phyloP scores from a whole-genome alignment of 177 flowering plant genomes.

The Vitis hybrid region DNA sequence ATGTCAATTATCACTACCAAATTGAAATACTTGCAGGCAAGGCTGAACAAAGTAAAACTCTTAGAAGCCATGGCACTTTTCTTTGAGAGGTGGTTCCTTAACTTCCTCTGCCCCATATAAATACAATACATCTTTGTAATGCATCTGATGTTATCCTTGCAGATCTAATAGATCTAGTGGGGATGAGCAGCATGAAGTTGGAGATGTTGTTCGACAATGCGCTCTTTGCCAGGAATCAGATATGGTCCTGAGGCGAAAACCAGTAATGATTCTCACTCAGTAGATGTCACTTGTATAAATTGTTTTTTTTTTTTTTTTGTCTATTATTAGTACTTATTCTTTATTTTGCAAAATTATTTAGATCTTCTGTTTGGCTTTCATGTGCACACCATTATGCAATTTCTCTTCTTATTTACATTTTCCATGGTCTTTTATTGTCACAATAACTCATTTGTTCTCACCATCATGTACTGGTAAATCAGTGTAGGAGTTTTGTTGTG shows the following conservation, averaged over 20 bases:
- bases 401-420: no score
- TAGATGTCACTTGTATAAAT: background rate
- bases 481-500: no score
- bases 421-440: no score
- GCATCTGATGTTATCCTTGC: conserved; percentile 15
- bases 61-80: conserved; percentile 89
- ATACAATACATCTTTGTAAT: conserved; percentile 1
- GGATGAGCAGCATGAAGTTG: conserved; percentile 51
- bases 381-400: no score
- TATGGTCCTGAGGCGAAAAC: conserved; percentile 75
- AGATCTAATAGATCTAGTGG: conserved; percentile 61
- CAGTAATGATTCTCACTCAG: conserved; percentile 39
- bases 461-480: no score
- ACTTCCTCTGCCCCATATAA: background rate
- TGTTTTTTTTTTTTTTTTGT: background rate
- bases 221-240: conserved; percentile 66
- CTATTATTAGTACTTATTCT: background rate
- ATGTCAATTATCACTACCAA: background rate
- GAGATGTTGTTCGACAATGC: conserved; percentile 71
- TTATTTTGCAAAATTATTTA: no score
- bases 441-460: no score
- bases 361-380: no score
- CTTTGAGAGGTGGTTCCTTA: conserved; percentile 68
- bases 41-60: conserved; percentile 71
- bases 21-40: conserved; percentile 57